Conservation (phyloP, 192 early-diverging fungal species). For the Gigaspora rosea region DNA sequence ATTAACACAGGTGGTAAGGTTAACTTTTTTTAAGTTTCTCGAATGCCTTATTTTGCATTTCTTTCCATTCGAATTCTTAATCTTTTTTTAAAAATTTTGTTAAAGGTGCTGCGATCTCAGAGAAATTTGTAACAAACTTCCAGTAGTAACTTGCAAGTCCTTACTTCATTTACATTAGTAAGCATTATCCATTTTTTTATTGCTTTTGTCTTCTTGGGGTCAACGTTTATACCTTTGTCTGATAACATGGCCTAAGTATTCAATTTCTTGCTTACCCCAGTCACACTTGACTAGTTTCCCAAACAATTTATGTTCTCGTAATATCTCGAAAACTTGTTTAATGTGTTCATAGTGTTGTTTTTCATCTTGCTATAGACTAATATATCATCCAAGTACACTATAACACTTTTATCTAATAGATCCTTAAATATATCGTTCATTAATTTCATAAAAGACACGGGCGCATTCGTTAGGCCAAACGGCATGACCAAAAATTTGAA, state of each 20-base stretch:
- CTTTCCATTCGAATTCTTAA: conserved; percentile 19
- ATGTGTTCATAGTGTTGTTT: conserved; percentile 24
- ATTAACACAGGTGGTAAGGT: conserved; percentile 8
- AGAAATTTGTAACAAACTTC: conserved; percentile 34
- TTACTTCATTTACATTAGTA: conserved; percentile 23
- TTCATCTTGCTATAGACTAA: conserved; percentile 34
- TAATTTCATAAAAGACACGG: conserved; percentile 55
- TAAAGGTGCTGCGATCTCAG: conserved; percentile 24
- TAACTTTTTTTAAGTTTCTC: too few species aligned
- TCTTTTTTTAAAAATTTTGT: conserved; percentile 37
- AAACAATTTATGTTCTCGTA: conserved; percentile 31
- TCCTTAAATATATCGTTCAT: conserved; percentile 52
- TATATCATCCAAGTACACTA: conserved; percentile 49
- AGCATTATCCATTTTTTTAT: conserved; percentile 35
- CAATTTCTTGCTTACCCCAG: conserved; percentile 17
- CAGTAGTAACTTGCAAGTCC: conserved; percentile 42
- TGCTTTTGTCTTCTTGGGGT: conserved; percentile 30
- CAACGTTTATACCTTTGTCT: conserved; percentile 30
- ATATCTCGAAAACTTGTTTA: conserved; percentile 16
- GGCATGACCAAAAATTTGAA: conserved; percentile 62
- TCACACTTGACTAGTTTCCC: conserved; percentile 32
- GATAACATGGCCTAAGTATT: conserved; percentile 36
- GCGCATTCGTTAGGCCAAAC: conserved; percentile 63
- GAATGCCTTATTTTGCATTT: conserved; percentile 31
- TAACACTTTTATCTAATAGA: conserved; percentile 37